phyloP scores from a whole-genome alignment of 495 filamentous ascomycete genomes.

The Podospora australis region DNA sequence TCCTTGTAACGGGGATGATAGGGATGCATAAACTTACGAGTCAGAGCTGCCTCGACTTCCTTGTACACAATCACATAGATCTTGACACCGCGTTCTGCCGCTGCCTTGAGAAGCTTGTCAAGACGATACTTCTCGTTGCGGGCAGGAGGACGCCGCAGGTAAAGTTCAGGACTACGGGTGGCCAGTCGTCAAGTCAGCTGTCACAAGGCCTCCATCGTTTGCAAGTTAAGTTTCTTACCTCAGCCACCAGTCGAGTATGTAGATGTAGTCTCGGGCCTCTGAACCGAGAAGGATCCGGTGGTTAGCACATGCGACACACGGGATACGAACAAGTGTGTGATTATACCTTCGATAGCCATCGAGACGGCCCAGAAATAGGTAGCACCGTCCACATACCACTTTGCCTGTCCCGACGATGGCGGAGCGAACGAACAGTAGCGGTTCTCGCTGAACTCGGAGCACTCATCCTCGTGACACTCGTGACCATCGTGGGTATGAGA shows the following conservation, averaged over 20 bases:
- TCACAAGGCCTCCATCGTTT: constrained; percentile 7
- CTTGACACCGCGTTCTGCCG: constrained; percentile 80
- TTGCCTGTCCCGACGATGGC: constrained; percentile 80
- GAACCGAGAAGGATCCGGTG: no score
- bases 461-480: constrained; percentile 24
- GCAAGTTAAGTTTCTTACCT: no score
- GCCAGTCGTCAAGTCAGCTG: neutral
- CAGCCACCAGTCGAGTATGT: constrained; percentile 95
- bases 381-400: constrained; percentile 94
- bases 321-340: neutral
- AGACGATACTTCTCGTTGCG: constrained; percentile 79
- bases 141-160: constrained; percentile 78
- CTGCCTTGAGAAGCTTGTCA: constrained; percentile 81
- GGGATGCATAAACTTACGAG: constrained; percentile 54
- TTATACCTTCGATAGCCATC: constrained; percentile 61
- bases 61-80: constrained; percentile 95
- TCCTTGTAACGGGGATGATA: neutral
- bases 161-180: constrained; percentile 61
- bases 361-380: constrained; percentile 90
- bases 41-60: constrained; percentile 81
- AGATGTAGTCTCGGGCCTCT: constrained; percentile 75
- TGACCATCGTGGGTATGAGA: constrained; percentile 35
- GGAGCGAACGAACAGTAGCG: constrained; percentile 82
- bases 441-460: constrained; percentile 43
- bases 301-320: constrained; percentile 12